Base-by-base conservation (phyloP, 345 rosid species). In the Sonneratia caseolaris region DNA sequence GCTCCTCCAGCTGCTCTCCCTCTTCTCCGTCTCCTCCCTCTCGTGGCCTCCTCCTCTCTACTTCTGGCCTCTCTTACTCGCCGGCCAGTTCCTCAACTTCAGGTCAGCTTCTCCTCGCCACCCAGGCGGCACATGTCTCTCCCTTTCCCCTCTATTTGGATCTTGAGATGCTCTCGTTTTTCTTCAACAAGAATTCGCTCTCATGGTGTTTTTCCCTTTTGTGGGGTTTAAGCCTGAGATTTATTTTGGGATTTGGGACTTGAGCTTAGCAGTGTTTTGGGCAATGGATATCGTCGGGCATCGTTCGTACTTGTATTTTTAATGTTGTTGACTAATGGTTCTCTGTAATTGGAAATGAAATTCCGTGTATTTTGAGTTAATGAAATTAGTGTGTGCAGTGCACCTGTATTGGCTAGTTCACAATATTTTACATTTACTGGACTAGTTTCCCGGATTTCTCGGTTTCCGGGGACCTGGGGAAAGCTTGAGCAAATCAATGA, bases 31-130 rank as follows among this genome's bases (percentile, higher is more conserved):
- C 74, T 86, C 90, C 9, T 75, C 97, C 68, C 71, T 84, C 73
- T 86, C 88, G 8, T 91, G 88, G 96, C 97, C 96, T 37, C 92
- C 98, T 18, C 91, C 92, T 22, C 75, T 91, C 73, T 88, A 85
- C 85, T 91, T 86, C 87, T 91, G 96, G 91, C 95, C 98, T 22
- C 91, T 90, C 74, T 83, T 91, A 67, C 79, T 75, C 78, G 87
- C 88, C 68, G 98, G 97, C 56, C 98, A 91, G 85, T 90, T 90
- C 81, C 97, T 94, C 80, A 94, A 91, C 84, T 83, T 91, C 90
- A 87, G 98, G 97, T 89, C 64, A 11, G 45, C 55, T 40, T 0
- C 69, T 37, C 55, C 10, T 0, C 57, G 32, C 11, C 32, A n/a
- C 62, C 32, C 32, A 57, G 3, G 5, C 5, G n/a, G 3, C 57